Conservation (phyloP, 2,329 filamentous ascomycete genomes). For the Aspergillus transmontanensis region DNA sequence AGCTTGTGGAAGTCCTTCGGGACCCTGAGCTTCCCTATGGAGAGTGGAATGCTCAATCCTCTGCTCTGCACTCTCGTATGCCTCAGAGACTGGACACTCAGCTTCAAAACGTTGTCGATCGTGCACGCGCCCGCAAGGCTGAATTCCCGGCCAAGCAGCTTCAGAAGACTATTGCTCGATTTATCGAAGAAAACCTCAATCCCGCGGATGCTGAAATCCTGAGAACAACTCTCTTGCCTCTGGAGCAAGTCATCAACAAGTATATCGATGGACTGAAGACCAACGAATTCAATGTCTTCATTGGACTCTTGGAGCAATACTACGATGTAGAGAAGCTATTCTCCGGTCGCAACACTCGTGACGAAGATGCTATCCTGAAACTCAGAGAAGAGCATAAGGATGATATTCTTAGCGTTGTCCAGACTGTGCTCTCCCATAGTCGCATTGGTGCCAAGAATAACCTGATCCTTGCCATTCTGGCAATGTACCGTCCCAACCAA, state of each 20-base stretch:
- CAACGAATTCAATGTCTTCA: conserved; percentile 84
- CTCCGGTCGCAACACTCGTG: conserved; percentile 78
- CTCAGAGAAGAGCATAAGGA: conserved; percentile 97
- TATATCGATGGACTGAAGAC: conserved; percentile 88
- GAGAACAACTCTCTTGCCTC: conserved; percentile 70
- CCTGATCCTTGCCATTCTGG: conserved; percentile 84
- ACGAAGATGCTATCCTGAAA: conserved; percentile 90
- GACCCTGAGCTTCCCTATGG: conserved; percentile 90
- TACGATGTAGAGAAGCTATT: conserved; percentile 84
- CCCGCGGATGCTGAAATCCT: conserved; percentile 73
- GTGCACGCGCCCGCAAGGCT: conserved; percentile 71
- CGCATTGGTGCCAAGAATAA: conserved; percentile 93
- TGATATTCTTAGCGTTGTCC: conserved; percentile 79
- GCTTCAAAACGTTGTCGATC: conserved; percentile 83
- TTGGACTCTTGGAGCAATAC: conserved; percentile 77
- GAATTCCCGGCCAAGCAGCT: conserved; percentile 94
- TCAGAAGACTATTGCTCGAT: conserved; percentile 80
- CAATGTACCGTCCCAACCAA: conserved; percentile 93
- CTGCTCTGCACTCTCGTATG: conserved; percentile 95
- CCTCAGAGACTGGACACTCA: conserved; percentile 85
- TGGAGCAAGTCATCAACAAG: conserved; percentile 74
- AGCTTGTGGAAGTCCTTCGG: conserved; percentile 86
- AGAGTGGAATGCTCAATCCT: conserved; percentile 95
- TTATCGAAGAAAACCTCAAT: conserved; percentile 82
- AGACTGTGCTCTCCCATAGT: conserved; percentile 91